Evolutionary conservation across 2,329 filamentous ascomycete genomes (phyloP), one percentile per base, ranked within the genome.

Genomic region (Madurella mycetomatis): DNA sequence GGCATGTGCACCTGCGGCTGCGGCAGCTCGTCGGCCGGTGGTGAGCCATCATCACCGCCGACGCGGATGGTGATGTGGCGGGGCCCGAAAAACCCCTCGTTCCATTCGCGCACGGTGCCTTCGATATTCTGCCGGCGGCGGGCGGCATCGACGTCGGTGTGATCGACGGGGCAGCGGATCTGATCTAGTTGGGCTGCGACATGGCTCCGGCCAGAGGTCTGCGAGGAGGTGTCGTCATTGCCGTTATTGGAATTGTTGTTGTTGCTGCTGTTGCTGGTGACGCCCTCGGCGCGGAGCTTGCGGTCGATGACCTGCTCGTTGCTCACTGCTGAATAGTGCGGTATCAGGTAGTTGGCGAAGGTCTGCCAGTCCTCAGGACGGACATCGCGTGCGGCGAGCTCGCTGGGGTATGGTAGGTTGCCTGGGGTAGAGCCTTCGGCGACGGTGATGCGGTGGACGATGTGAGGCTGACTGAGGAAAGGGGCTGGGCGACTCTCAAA

Each of bases 341-440:
- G 80, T 18, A 84, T 64, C 15, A 84, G 65, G 56, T 77, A 78
- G 60, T 83, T 83, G 44, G 81, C 60, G 65, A 85, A 84, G 0
- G 81, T 83, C 37, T 74, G 72, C 82, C 82, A 85, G 63, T 85
- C 81, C 60, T 79, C 75, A 13, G 67, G 60, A 1, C 69, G 73
- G 12, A 82, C 71, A 49, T 81, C 78, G 40, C 73, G 74, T 5
- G 59, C 60, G 5, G 64, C 67, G 63, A 72, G 72, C 32, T 67
- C 68, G 9, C 60, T 49, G 1, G 68, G 71, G 50, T 73, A 79
- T 0, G 77, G 75, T 9, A 81, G 68, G 49, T 77, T 71, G 5
- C 72, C 68, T 0, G 76, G 73, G 2, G 67, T 62, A n/a, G 72
- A 72, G 32, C 64, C 54, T 2, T 66, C 59, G 2, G 60, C 60